Base-by-base conservation (phyloP, 768 basidiomycete species). In the Piloderma croceum region DNA sequence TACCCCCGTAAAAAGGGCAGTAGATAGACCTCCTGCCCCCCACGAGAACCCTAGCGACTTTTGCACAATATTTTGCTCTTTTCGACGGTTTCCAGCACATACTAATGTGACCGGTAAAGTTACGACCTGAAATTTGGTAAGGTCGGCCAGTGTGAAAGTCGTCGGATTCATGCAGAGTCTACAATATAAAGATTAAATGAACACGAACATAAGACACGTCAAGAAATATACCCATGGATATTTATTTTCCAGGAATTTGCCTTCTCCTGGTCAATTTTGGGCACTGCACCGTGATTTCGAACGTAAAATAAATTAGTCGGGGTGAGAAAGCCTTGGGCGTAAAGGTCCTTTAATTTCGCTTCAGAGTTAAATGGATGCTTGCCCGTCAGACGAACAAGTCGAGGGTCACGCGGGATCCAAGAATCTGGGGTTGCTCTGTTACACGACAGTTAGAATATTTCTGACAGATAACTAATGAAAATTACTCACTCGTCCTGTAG, bases 291-390 rank as follows among this genome's bases (percentile, higher is more conserved):
- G 44, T 81, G 79, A 45, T 76, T 80, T 12, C 79, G 70, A n/a
- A 80, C 79, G 49, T 65, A 81, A 58, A 71, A 74, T 7, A 76
- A 62, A 43, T 68, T 62, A 37, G 64, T 64, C 0, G 78, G 71
- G 1, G 78, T 80, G 39, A 80, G 46, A 54, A 80, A 80, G 10
- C 78, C 78, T 46, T 66, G 43, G 6, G 31, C 20, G 45, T 71
- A 74, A 4, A 79, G 59, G 18, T 57, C 58, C n/a, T 58, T 56
- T 12, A 80, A 58, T 15, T 53, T 62, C 1, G 76, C 63, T 51
- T 81, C 80, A 22, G 57, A 48, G 53, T 81, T 82, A 65, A 80
- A 78, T 1, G 80, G 80, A 52, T 80, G 80, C 45, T 73, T 70
- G 19, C 75, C 75, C 4, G 78, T 81, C 38, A 79, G 49, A 3